phyloP scores from a whole-genome alignment of 208 protist species.

The Crithidia brevicula region DNA sequence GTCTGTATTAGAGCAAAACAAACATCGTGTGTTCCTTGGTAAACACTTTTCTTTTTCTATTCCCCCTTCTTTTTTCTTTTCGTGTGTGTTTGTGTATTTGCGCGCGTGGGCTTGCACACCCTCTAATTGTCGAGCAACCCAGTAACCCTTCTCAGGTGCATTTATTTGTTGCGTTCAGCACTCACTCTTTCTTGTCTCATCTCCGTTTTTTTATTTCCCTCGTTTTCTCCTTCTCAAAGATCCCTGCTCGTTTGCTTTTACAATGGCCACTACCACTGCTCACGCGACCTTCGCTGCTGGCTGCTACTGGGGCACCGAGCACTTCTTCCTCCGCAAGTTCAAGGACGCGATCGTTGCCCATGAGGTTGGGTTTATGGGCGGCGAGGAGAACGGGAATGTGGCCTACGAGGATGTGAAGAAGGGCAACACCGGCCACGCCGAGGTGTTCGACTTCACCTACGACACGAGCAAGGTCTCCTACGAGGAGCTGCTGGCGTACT shows the following conservation, averaged over 20 bases:
- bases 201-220: constrained; percentile 12
- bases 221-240: neutral
- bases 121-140: too few relatives aligned
- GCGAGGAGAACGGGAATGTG: constrained; percentile 32
- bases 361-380: constrained; percentile 92
- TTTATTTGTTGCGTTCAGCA: neutral
- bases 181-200: too few relatives aligned
- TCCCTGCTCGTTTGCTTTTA: constrained; percentile 10
- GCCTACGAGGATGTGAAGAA: constrained; percentile 94
- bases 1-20: too few relatives aligned
- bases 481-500: constrained; percentile 87
- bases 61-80: constrained; percentile 19
- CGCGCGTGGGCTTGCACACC: too few relatives aligned
- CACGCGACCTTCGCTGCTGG: constrained; percentile 89
- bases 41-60: too few relatives aligned
- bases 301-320: constrained; percentile 95
- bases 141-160: constrained; percentile 1
- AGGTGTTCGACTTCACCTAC: constrained; percentile 93
- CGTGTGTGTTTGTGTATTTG: neutral
- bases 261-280: constrained; percentile 30
- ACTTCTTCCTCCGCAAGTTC: constrained; percentile 89
- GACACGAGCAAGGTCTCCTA: constrained; percentile 86
- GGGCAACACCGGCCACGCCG: constrained; percentile 94
- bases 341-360: constrained; percentile 74
- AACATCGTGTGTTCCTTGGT: too few relatives aligned